Base-by-base conservation (phyloP, 345 rosid species). In the Reutealis trisperma region DNA sequence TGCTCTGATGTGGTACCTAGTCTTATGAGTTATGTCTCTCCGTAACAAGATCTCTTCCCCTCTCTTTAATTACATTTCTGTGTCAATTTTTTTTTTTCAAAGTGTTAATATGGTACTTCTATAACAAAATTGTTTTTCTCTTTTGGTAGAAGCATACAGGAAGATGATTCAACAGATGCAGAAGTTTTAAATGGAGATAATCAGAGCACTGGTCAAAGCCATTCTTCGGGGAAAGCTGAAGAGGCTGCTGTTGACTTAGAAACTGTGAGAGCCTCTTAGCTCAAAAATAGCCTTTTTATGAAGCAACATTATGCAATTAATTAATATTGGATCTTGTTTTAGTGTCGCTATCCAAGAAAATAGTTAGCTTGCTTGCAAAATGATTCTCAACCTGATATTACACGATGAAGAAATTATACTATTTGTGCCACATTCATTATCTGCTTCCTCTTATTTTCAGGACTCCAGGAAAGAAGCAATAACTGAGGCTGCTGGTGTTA, bases 141-240 rank as follows among this genome's bases (percentile, higher is more conserved):
- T 74, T 74, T 79, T 75, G 65, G 45, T 87, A 95, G 98, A 83
- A 88, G 88, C 78, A 81, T 86, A 78, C 82, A 88, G 49, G 89
- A 91, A 83, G 87, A 87, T 77, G 84, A 42, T 68, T 74, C 90
- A 52, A 84, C 80, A 51, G 91, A 81, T 86, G 78, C 83, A 61
- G 96, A 86, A 81, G 83, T 75, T 79, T 83, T 85, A 83, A 80
- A 66, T 78, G 89, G 87, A 80, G 94, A 90, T 71, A 84, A 81
- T 79, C 87, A 82, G 64, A 79, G 83, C 78, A 82, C 80, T 73
- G 78, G 84, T 79, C 85, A 84, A 84, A 87, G 75, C 70, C 82
- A 76, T 82, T 84, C 89, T 24, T 79, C 67, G 18, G 89, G 86
- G 76, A 89, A 86, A 82, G 80, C 65, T 19, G 92, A 85, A 83